Base-by-base conservation (phyloP, 805 yeast genomes). In the Pichia nanzhaoensis region DNA sequence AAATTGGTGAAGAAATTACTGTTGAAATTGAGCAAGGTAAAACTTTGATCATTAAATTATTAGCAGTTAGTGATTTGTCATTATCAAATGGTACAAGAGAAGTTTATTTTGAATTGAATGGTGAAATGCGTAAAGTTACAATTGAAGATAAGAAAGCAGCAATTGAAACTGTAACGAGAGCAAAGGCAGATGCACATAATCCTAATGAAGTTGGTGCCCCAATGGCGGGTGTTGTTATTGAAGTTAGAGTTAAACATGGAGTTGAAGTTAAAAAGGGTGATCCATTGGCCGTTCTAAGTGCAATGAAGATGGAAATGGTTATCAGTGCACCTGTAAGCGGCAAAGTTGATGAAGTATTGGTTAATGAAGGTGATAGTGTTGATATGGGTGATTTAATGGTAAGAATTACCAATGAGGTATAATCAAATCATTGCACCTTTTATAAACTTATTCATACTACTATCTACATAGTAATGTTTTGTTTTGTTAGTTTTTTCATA, bases 301-400 rank as follows among this genome's bases (percentile, higher is more conserved):
- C 99, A 52, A 91, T 91, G 99, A 91, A 91, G 79, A 91, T 91
- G 99, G 99, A 93, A 73, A 93, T 93, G 97, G 95, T 93, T 42
- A 90, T 91, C 57, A 78, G 88, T 64, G 91, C 99, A 19, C 95
- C 95, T 45, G 84, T 80, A 48, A 75, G 82, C 48, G 99, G 99
- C 65, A 78, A 76, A 61, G 79, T 93, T 51, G 81, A 83, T 39
- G 87, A 83, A 19, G 75, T 93, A 18, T 65, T 74, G 40, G 84
- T 88, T 53, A 82, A 82, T 66, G 95, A 87, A 63, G 95, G 96
- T 56, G 99, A 93, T 60, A 82, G 91, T 42, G 97, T 93, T 40
- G 99, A 90, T 59, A 95, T 97, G 44, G 82, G 84, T 52, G 99
- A 93, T 64, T 73, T 93, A 66, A 73, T 95, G 53, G 81, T 82